phyloP scores from a whole-genome alignment of 768 basidiomycete genomes.

The Hygrophorus pudorinus region DNA sequence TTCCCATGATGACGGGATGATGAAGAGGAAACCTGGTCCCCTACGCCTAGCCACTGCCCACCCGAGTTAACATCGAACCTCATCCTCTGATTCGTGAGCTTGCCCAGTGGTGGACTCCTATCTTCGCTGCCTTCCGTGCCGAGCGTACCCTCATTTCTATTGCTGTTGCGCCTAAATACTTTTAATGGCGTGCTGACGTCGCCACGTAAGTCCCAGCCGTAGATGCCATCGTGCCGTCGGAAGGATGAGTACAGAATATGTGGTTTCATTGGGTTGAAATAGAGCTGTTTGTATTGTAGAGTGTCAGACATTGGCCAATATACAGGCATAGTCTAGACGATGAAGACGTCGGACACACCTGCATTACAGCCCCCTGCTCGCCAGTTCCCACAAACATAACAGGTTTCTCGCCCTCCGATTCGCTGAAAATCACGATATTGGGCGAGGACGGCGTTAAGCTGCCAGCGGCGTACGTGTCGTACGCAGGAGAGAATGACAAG shows the following conservation, averaged over 20 bases:
- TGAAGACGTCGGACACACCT: slow-evolving; percentile 37
- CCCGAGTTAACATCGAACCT: slow-evolving; percentile 67
- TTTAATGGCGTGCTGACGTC: slow-evolving; percentile 35
- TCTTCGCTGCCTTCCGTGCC: too few species aligned
- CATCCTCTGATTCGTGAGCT: slow-evolving; percentile 62
- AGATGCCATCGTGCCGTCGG: slow-evolving; percentile 51
- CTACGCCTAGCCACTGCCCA: slow-evolving; percentile 54
- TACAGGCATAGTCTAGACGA: too few species aligned
- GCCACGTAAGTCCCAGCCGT: slow-evolving; percentile 72
- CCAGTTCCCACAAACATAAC: slow-evolving; percentile 58
- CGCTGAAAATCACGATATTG: slow-evolving; percentile 61
- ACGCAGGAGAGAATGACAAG: slow-evolving; percentile 61
- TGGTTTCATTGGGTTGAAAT: slow-evolving; percentile 66
- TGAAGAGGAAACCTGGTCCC: slow-evolving; percentile 49
- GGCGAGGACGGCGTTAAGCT: slow-evolving; percentile 43
- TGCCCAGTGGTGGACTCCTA: background rate
- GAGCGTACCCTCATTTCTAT: slow-evolving; percentile 1
- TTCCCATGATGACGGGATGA: background rate
- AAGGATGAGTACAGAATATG: slow-evolving; percentile 74
- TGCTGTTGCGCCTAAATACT: slow-evolving; percentile 20
- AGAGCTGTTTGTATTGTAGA: slow-evolving; percentile 49
- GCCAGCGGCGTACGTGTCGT: slow-evolving; percentile 73
- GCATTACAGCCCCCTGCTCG: slow-evolving; percentile 35
- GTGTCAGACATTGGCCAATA: too few species aligned
- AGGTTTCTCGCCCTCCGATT: slow-evolving; percentile 42